Conservation (phyloP, 139 green algal species). For the Micractinium sp. region DNA sequence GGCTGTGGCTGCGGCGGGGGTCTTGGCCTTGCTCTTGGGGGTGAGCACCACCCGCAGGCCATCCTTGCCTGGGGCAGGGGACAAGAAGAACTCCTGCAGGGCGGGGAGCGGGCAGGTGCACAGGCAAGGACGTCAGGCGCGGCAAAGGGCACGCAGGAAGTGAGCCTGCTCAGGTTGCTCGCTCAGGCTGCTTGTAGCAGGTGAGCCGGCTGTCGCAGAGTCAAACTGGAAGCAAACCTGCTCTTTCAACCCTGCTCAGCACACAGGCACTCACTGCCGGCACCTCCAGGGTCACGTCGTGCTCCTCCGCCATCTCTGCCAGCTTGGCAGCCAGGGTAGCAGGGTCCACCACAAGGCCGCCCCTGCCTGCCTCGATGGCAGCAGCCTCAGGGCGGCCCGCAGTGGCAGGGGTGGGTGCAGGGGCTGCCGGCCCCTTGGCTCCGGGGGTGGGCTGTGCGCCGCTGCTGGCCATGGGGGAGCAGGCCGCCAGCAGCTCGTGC, state of each 20-base stretch:
- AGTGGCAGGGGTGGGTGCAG: slow-evolving; percentile 41
- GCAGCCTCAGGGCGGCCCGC: neutral
- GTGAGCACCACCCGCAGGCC: slow-evolving; percentile 21
- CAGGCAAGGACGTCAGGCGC: neutral
- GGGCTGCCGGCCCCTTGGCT: slow-evolving; percentile 15
- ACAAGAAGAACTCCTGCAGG: slow-evolving; percentile 25
- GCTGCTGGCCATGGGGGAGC: neutral
- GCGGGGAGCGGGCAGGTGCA: neutral
- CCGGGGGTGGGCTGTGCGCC: neutral
- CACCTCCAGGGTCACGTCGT: slow-evolving; percentile 42
- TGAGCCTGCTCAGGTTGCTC: too few species aligned
- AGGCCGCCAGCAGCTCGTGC: slow-evolving; percentile 1
- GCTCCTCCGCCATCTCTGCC: slow-evolving; percentile 25
- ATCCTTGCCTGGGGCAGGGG: neutral
- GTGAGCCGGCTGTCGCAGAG: too few species aligned
- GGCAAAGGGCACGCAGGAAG: neutral
- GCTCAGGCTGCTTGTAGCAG: too few species aligned
- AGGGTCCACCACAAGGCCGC: slow-evolving; percentile 21
- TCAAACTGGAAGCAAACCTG: too few species aligned
- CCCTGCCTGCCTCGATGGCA: neutral
- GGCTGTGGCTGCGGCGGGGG: neutral
- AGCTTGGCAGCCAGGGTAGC: slow-evolving; percentile 37
- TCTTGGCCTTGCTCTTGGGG: slow-evolving; percentile 20
- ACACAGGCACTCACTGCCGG: slow-evolving; percentile 14
- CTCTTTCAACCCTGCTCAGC: neutral